Evolutionary conservation across 805 yeast genomes (phyloP), one percentile per base, ranked within the genome.

Genomic region (Lipomyces chichibuensis): DNA sequence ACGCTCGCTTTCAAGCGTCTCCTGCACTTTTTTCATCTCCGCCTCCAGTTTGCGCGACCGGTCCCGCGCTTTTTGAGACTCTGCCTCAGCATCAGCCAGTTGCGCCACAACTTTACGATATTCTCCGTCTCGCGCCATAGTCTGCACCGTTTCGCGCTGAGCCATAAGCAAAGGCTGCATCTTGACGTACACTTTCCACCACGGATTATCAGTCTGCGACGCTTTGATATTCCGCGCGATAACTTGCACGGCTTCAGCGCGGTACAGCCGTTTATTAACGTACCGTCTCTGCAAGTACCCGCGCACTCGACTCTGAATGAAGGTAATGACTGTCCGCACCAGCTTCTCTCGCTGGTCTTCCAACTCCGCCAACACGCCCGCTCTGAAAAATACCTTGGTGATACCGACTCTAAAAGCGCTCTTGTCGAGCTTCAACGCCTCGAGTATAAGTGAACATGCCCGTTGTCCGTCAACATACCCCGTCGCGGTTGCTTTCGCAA

Each of bases 91-190:
- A 58, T 74, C 76, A 68, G 76, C 77, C 57, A 80, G 65, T 60
- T 75, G 72, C 0, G 78, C 72, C 7, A 77, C 75, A 4, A 7
- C 69, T 67, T 20, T 71, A 65, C 63, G 65, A 51, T 66, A 64
- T 35, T 65, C 65, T 32, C 66, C 67, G 43, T 71, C 72, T 53
- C 80, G 80, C 53, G 76, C 77, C 70, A 81, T 81, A 39, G 80
- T 74, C 53, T 73, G 74, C 33, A 65, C 71, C 59, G 86, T 84
- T 65, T 87, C 88, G 27, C 85, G 84, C 5, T 88, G 84, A 57
- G 88, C 90, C 67, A 81, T 86, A 39, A 92, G 78, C 54, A 92
- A 76, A 1, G 98, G 98, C 72, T 89, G 91, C 72, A 94, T 80
- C 63, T 85, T 84, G 25, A 86, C 80, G 67, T 87, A 87, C 57